A percentile compares a stretch with the other conserved stretches of the same genome.
Evolutionary conservation across 2,329 filamentous ascomycete genomes (phyloP).

Genomic region (Fusarium tricinctum): DNA sequence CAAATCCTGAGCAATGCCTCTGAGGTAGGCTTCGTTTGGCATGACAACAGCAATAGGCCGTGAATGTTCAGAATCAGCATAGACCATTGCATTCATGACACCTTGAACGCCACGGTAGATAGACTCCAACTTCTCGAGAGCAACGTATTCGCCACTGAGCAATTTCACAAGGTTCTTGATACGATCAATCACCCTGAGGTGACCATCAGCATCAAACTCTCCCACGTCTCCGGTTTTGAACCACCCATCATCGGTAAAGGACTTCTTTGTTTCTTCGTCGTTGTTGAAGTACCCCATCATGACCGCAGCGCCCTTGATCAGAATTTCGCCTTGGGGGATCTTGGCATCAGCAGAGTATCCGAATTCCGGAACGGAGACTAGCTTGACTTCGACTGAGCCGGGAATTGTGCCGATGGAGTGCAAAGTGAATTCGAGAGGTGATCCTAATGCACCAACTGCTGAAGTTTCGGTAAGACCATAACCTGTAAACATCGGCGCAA

Average conservation of each 20-base stretch:
- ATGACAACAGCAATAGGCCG: slow-evolving; percentile 86
- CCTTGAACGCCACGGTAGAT: slow-evolving; percentile 83
- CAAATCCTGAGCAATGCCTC: slow-evolving; percentile 67
- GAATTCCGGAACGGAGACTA: slow-evolving; percentile 89
- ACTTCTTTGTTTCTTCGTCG: slow-evolving; percentile 82
- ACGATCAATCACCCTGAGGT: slow-evolving; percentile 89
- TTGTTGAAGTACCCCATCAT: slow-evolving; percentile 85
- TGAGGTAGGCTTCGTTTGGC: slow-evolving; percentile 72
- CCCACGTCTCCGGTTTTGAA: slow-evolving; percentile 97
- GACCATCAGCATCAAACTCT: slow-evolving; percentile 83
- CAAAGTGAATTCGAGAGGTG: slow-evolving; percentile 85
- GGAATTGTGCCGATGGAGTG: slow-evolving; percentile 82
- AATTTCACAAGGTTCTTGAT: slow-evolving; percentile 99
- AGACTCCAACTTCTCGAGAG: slow-evolving; percentile 95
- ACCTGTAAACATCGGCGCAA: slow-evolving; percentile 93
- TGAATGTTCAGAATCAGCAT: slow-evolving; percentile 79
- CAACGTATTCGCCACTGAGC: slow-evolving; percentile 94
- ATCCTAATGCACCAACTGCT: slow-evolving; percentile 82
- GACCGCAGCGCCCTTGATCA: slow-evolving; percentile 83
- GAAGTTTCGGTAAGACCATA: slow-evolving; percentile 96
- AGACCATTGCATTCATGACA: slow-evolving; percentile 88
- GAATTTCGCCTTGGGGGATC: slow-evolving; percentile 91
- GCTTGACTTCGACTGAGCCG: slow-evolving; percentile 85
- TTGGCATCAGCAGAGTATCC: slow-evolving; percentile 81
- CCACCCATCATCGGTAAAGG: slow-evolving; percentile 88